A percentile compares a stretch with the other conserved stretches of the same genome.
These are phyloP conservation scores for Spatholobus suberectus DNA, from an alignment of 306 rosid genomes.

Conservation along the genomic window DNA sequence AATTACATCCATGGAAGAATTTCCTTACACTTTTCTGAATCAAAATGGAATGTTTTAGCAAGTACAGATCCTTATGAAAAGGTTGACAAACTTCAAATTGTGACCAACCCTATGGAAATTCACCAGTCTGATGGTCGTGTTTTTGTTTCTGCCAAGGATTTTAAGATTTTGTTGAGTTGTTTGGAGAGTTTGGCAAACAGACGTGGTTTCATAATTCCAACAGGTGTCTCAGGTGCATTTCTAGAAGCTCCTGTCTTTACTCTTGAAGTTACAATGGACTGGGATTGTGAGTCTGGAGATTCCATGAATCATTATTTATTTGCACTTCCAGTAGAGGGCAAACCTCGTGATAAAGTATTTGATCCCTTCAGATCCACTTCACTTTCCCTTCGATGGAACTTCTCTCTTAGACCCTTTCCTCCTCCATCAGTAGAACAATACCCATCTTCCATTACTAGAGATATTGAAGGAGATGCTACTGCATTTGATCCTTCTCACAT, in stretches of 20 bases:
- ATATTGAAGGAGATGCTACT: slow-evolving; percentile 59
- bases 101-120: slow-evolving; percentile 72
- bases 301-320: slow-evolving; percentile 91
- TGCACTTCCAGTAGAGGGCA: slow-evolving; percentile 87
- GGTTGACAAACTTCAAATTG: slow-evolving; percentile 86
- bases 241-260: slow-evolving; percentile 82
- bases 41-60: slow-evolving; percentile 80
- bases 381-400: slow-evolving; percentile 89
- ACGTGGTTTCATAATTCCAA: slow-evolving; percentile 82
- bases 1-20: slow-evolving; percentile 91
- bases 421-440: slow-evolving; percentile 56
- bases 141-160: slow-evolving; percentile 74
- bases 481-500: slow-evolving; percentile 60
- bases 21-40: slow-evolving; percentile 72
- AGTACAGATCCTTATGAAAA: slow-evolving; percentile 95
- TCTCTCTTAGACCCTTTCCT: slow-evolving; percentile 78
- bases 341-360: slow-evolving; percentile 76
- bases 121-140: slow-evolving; percentile 92
- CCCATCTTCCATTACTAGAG: slow-evolving; percentile 46
- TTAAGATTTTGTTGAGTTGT: slow-evolving; percentile 81
- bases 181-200: slow-evolving; percentile 90
- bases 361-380: slow-evolving; percentile 98
- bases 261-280: slow-evolving; percentile 89
- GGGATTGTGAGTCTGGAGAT: slow-evolving; percentile 95
- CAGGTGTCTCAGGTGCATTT: slow-evolving; percentile 72